Conservation (phyloP, 805 yeast genomes). For the Myxozyma kluyveri region DNA sequence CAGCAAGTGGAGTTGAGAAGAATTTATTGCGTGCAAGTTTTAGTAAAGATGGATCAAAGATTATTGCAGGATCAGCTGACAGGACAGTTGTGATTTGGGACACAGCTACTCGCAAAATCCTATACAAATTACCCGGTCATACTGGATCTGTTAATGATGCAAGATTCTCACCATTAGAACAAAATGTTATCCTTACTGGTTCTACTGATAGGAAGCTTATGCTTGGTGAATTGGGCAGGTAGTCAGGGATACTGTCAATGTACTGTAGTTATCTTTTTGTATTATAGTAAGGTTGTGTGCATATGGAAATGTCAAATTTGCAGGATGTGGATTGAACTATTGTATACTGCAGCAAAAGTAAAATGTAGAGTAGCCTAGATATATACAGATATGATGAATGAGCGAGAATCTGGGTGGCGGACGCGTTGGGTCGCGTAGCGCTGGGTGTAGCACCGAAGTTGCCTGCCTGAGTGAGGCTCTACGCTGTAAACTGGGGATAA, state of each 20-base stretch:
- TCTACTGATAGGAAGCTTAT: constrained; percentile 30
- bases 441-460: too few species aligned
- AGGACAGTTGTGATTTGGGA: constrained; percentile 61
- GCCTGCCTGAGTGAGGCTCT: too few species aligned
- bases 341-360: too few species aligned
- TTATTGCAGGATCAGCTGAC: constrained; percentile 63
- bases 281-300: too few species aligned
- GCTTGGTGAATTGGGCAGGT: constrained; percentile 30
- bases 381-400: too few species aligned
- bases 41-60: constrained; percentile 41
- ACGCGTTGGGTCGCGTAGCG: too few species aligned
- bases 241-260: not conserved
- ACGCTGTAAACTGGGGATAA: too few species aligned
- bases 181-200: constrained; percentile 35
- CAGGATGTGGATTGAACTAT: too few species aligned
- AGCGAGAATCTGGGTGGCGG: too few species aligned
- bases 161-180: constrained; percentile 48
- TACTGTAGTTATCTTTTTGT: too few species aligned
- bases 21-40: constrained; percentile 51
- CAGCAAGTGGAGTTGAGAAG: constrained; percentile 47
- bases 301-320: too few species aligned
- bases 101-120: constrained; percentile 47
- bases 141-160: constrained; percentile 60
- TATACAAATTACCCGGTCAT: constrained; percentile 58
- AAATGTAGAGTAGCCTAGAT: too few species aligned